A percentile compares a stretch with the other conserved stretches of the same genome.
Conservation (phyloP, 148 eudicot genomes). For the Rhododendron griersonianum region DNA sequence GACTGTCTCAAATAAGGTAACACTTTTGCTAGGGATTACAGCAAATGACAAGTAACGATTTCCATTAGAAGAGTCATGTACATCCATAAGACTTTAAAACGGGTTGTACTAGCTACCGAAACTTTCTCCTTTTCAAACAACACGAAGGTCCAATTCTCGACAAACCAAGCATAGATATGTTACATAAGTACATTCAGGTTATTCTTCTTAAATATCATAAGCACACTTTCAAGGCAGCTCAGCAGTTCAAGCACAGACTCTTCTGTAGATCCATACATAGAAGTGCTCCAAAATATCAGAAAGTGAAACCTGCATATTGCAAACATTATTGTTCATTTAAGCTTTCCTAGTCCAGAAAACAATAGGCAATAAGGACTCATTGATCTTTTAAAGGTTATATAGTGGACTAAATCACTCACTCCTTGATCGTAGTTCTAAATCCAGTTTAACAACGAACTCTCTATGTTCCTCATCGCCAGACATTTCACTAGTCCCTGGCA, state of each 20-base stretch:
- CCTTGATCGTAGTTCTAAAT: slow-evolving; percentile 46
- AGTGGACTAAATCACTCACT: slow-evolving; percentile 32
- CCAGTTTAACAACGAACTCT: slow-evolving; percentile 40
- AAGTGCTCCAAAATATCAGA: slow-evolving; percentile 49
- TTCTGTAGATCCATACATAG: slow-evolving; percentile 33
- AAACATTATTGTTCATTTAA: too few species aligned
- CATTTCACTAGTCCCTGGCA: slow-evolving; percentile 49
- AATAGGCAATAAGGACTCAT: neutral
- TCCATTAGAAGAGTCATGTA: neutral
- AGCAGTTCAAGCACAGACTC: slow-evolving; percentile 40
- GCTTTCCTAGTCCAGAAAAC: neutral
- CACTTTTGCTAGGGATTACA: too few species aligned
- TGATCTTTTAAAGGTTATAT: neutral
- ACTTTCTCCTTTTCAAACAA: neutral
- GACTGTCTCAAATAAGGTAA: too few species aligned
- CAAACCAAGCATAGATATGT: slow-evolving; percentile 1
- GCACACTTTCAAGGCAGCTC: slow-evolving; percentile 49
- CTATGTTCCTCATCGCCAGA: slow-evolving; percentile 37
- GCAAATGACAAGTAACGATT: neutral
- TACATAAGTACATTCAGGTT: slow-evolving; percentile 44
- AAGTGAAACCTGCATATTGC: slow-evolving; percentile 45
- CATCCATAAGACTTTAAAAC: neutral
- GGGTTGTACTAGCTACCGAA: neutral
- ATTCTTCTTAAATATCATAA: slow-evolving; percentile 54
- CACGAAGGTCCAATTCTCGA: neutral